phyloP scores from a whole-genome alignment of 352 stramenopile species.

The Phytophthora lateralis region DNA sequence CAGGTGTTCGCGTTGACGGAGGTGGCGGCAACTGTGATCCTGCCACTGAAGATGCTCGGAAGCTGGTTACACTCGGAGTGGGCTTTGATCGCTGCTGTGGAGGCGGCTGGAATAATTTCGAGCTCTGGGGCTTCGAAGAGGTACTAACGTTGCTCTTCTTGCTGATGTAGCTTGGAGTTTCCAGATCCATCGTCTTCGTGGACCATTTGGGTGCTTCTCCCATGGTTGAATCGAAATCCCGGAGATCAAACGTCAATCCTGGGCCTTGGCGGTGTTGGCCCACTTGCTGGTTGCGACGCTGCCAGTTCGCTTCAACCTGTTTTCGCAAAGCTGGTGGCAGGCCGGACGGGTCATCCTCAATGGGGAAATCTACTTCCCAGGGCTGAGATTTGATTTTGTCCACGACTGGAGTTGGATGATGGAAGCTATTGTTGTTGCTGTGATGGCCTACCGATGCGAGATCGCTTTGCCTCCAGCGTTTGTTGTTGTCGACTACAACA shows the following conservation, averaged over 20 bases:
- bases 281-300: constrained; percentile 31
- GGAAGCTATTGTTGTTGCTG: constrained; percentile 4
- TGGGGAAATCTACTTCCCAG: constrained; percentile 6
- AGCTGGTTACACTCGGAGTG: constrained; percentile 4
- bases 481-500: constrained; percentile 23
- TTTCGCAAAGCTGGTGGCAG: constrained; percentile 53
- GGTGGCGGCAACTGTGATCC: constrained; percentile 13
- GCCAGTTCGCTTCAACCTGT: constrained; percentile 68
- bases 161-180: constrained; percentile 1
- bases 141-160: constrained; percentile 1
- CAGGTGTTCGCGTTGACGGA: neutral
- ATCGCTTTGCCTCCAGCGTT: constrained; percentile 16
- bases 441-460: neutral
- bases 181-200: neutral
- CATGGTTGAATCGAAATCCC: constrained; percentile 11
- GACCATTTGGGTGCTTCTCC: constrained; percentile 14
- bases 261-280: constrained; percentile 10
- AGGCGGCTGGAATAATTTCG: neutral
- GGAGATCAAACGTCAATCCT: constrained; percentile 12
- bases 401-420: neutral
- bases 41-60: neutral
- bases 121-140: constrained; percentile 4
- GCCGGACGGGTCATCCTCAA: constrained; percentile 53
- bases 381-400: constrained; percentile 9
- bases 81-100: constrained; percentile 1